Evolutionary conservation across 1,284 basidiomycete species (phyloP), one percentile per base, ranked within the genome.

Genomic region (Ganoderma leucocontextum): DNA sequence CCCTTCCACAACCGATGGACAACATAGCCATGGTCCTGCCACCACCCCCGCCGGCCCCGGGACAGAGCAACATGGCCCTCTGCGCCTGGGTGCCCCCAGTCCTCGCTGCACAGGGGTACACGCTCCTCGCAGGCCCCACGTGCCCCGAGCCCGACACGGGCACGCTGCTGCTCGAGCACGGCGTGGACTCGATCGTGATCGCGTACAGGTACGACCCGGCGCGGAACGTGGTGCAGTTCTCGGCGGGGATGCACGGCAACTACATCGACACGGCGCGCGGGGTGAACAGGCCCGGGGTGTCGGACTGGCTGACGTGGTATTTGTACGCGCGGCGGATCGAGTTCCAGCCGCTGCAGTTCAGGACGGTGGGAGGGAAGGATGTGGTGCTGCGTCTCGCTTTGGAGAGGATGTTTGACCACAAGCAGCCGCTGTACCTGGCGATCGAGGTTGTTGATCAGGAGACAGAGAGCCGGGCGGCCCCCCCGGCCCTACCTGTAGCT

Each of bases 271-370:
- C 38, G 10, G 58, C 58, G 38, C 58, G 36, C 12, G 58, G 58
- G 36, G 38, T 60, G 13, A 29, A 25, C 12, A 60, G 39, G 38
- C 25, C 36, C 4, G 58, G 58, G n/a, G 36, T 39, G 22, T 60
- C 58, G 39, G 58, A 60, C 39, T 60, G 58, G 58, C 36, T 60
- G 58, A 60, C 38, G 39, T 60, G 58, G 58, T 39, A 25, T 8
- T 22, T 60, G n/a, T 60, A 41, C 22, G 58, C 58, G 22, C 58
- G 58, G 38, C 58, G 58, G 13, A 25, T 60, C 5, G 58, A 60
- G 38, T 60, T 60, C 13, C 38, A 41, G 58, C n/a, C 22, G 39
- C 39, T 60, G 58, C 58, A 9, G n/a, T 60, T 60, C 58, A 4
- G 58, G 38, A 60, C 58, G 15, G 38, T 6, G 19, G 39, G n/a